phyloP scores from a whole-genome alignment of 805 yeast genomes.

The Suhomyces tanzawaensis region DNA sequence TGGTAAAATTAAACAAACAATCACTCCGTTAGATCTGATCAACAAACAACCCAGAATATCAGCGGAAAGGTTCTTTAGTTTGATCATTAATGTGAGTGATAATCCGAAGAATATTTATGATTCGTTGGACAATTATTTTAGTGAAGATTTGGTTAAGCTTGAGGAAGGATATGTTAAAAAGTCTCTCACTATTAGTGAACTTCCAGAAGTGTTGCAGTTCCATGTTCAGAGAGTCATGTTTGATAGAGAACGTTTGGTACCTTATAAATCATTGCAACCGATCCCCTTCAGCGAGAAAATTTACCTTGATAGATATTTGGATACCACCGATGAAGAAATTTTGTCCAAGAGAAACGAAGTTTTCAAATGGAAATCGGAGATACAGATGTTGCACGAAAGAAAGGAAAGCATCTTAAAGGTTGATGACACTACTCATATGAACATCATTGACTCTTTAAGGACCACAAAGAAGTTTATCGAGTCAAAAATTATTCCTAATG shows the following conservation, averaged over 20 bases:
- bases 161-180: conserved; percentile 75
- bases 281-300: conserved; percentile 74
- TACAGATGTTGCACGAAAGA: conserved; percentile 42
- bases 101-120: conserved; percentile 89
- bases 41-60: conserved; percentile 31
- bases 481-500: conserved; percentile 38
- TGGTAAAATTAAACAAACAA: conserved; percentile 79
- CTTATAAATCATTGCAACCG: conserved; percentile 80
- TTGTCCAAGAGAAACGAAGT: conserved; percentile 54
- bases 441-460: conserved; percentile 42
- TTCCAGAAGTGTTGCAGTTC: conserved; percentile 83
- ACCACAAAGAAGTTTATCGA: conserved; percentile 58
- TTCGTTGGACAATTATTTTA: conserved; percentile 81
- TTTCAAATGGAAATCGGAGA: conserved; percentile 59
- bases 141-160: conserved; percentile 65
- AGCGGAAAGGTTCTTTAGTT: conserved; percentile 72
- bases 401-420: conserved; percentile 41
- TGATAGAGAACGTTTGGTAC: conserved; percentile 67
- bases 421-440: conserved; percentile 36
- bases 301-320: conserved; percentile 85
- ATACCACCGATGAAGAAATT: conserved; percentile 58
- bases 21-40: conserved; percentile 51
- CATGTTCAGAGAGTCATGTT: conserved; percentile 94
- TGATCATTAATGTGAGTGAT: conserved; percentile 82
- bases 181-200: conserved; percentile 62